phyloP scores from a whole-genome alignment of 2,329 filamentous ascomycete species.

The Dactylellina parvicollis region DNA sequence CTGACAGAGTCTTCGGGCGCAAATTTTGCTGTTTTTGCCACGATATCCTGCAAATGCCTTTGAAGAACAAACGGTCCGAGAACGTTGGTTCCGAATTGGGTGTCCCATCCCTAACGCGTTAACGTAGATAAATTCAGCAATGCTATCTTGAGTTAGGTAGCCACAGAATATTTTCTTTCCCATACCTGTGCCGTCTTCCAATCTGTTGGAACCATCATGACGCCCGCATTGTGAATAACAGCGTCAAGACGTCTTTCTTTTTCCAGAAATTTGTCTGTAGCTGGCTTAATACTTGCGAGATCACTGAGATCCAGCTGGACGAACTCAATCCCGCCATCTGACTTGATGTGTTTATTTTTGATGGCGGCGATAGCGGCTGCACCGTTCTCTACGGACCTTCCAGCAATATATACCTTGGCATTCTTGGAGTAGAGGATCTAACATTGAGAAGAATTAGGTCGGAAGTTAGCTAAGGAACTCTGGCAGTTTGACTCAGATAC shows the following conservation, averaged over 20 bases:
- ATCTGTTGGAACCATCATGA: constrained; percentile 63
- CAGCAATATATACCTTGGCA: constrained; percentile 68
- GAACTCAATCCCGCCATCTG: constrained; percentile 62
- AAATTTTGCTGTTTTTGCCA: constrained; percentile 49
- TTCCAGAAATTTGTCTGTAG: constrained; percentile 58
- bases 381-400: constrained; percentile 65
- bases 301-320: constrained; percentile 65
- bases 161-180: constrained; percentile 3
- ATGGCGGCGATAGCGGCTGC: constrained; percentile 64
- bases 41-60: constrained; percentile 54
- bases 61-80: constrained; percentile 55
- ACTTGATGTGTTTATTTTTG: constrained; percentile 60
- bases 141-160: constrained; percentile 20
- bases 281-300: constrained; percentile 60
- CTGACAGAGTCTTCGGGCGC: constrained; percentile 58
- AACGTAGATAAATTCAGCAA: neutral
- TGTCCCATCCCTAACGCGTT: constrained; percentile 42
- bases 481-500: no score
- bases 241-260: constrained; percentile 61
- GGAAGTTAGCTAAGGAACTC: constrained; percentile 25
- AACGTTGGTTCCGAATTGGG: constrained; percentile 56
- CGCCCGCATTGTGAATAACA: constrained; percentile 65
- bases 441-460: constrained; percentile 59
- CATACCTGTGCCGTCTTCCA: constrained; percentile 60
- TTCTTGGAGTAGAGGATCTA: constrained; percentile 68